Percentiles rank a stretch among this genome's conserved stretches.
phyloP scores from a whole-genome alignment of 2,329 filamentous ascomycete genomes.

The Neonectria magnoliae region DNA sequence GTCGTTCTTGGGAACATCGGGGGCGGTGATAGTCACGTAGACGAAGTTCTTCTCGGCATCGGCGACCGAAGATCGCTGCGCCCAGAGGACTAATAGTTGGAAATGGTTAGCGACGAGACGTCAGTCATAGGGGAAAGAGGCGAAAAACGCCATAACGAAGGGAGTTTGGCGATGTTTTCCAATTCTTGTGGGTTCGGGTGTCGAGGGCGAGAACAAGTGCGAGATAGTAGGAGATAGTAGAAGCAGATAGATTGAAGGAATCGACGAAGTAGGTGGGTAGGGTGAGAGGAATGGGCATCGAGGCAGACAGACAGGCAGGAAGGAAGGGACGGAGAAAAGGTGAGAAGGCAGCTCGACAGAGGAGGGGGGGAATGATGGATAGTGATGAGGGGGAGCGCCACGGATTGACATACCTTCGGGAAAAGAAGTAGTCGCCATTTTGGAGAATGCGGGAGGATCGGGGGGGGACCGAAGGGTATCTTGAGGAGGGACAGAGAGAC shows the following conservation, averaged over 20 bases:
- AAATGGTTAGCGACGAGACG: constrained; percentile 22
- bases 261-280: background rate
- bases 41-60: constrained; percentile 92
- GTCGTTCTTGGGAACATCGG: constrained; percentile 80
- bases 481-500: constrained; percentile 28
- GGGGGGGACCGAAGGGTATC: constrained; percentile 36
- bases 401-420: constrained; percentile 52
- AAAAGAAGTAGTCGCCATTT: constrained; percentile 39
- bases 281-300: background rate
- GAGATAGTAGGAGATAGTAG: background rate
- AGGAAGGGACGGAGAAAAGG: background rate
- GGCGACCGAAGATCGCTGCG: constrained; percentile 86
- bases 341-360: constrained; percentile 1
- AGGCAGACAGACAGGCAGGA: constrained; percentile 1
- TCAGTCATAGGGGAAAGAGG: background rate
- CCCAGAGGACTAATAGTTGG: constrained; percentile 82
- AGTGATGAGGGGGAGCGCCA: constrained; percentile 22
- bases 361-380: background rate
- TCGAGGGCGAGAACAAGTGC: background rate
- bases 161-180: background rate
- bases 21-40: constrained; percentile 89
- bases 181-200: background rate
- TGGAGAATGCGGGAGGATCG: constrained; percentile 13
- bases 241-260: background rate
- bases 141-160: too few species aligned